Conservation (phyloP, 192 early-diverging fungal species). For the Kickxella alabastrina region DNA sequence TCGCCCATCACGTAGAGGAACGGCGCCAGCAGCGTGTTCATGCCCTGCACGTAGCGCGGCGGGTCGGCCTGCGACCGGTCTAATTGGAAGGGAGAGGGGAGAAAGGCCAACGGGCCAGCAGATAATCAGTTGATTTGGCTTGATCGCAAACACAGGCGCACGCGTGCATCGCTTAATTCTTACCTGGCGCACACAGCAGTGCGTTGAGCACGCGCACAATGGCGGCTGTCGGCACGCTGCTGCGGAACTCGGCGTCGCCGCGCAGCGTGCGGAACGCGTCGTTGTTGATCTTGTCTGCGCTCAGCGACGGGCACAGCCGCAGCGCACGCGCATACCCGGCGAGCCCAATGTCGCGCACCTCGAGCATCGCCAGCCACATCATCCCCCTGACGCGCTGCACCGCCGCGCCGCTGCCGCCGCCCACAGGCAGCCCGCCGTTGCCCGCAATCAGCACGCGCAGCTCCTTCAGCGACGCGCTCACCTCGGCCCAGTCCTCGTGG, state of each 20-base stretch:
- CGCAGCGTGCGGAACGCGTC: constrained; percentile 85
- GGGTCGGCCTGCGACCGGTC: constrained; percentile 40
- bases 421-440: constrained; percentile 37
- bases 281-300: constrained; percentile 82
- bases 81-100: constrained; percentile 5
- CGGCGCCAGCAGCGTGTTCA: constrained; percentile 91
- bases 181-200: constrained; percentile 81
- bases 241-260: constrained; percentile 71
- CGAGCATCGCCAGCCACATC: constrained; percentile 49
- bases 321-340: constrained; percentile 72
- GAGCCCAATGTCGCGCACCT: constrained; percentile 27
- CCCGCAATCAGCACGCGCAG: constrained; percentile 27
- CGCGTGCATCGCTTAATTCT: not conserved
- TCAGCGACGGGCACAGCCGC: constrained; percentile 62
- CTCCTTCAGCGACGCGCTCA: constrained; percentile 35
- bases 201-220: constrained; percentile 80
- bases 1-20: constrained; percentile 91
- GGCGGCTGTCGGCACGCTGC: constrained; percentile 66
- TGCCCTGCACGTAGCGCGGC: constrained; percentile 83
- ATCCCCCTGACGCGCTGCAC: constrained; percentile 14
- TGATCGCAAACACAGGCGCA: too few species aligned
- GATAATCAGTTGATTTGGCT: too few species aligned
- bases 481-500: constrained; percentile 45
- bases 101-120: not conserved
- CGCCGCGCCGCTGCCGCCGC: constrained; percentile 11